phyloP scores from a whole-genome alignment of 2,329 filamentous ascomycete genomes.

The Aspergillus fumigatus region DNA sequence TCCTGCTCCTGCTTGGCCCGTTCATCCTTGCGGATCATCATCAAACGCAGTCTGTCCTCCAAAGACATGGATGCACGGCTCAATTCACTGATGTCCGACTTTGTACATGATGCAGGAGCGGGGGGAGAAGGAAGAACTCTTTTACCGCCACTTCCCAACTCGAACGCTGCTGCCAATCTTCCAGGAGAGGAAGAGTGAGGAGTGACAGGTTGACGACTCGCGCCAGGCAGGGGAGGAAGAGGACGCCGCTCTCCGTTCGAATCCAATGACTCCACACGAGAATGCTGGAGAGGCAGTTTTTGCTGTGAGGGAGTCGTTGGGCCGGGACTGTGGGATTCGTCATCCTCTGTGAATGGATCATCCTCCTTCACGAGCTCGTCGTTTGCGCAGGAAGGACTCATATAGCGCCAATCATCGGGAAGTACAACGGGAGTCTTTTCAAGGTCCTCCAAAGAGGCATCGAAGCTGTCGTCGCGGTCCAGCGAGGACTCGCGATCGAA shows the following conservation, averaged over 20 bases:
- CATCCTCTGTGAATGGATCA: conserved; percentile 61
- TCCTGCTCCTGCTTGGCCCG: conserved; percentile 20
- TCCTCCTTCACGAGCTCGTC: conserved; percentile 50
- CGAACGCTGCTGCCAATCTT: conserved; percentile 65
- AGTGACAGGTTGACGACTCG: conserved; percentile 30
- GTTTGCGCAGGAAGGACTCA: conserved; percentile 62
- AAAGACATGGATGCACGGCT: conserved; percentile 72
- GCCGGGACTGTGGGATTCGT: conserved; percentile 63
- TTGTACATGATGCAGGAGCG: conserved; percentile 61
- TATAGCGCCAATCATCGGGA: conserved; percentile 88
- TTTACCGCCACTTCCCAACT: conserved; percentile 63
- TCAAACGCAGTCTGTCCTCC: conserved; percentile 78
- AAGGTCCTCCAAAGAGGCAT: conserved; percentile 89
- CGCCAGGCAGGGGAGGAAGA: conserved; percentile 74
- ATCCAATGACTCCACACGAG: conserved; percentile 66
- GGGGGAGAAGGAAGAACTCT: conserved; percentile 71
- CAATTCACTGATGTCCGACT: conserved; percentile 73
- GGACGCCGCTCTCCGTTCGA: conserved; percentile 80
- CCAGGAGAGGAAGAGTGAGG: conserved; percentile 54
- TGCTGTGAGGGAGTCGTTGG: conserved; percentile 47
- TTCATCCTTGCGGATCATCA: conserved; percentile 74
- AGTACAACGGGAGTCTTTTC: conserved; percentile 98
- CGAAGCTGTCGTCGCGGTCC: conserved; percentile 81
- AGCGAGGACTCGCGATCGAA: conserved; percentile 54
- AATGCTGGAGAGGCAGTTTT: conserved; percentile 36